Base-by-base conservation (phyloP, 768 basidiomycete species). In the Leucocoprinus sp. region DNA sequence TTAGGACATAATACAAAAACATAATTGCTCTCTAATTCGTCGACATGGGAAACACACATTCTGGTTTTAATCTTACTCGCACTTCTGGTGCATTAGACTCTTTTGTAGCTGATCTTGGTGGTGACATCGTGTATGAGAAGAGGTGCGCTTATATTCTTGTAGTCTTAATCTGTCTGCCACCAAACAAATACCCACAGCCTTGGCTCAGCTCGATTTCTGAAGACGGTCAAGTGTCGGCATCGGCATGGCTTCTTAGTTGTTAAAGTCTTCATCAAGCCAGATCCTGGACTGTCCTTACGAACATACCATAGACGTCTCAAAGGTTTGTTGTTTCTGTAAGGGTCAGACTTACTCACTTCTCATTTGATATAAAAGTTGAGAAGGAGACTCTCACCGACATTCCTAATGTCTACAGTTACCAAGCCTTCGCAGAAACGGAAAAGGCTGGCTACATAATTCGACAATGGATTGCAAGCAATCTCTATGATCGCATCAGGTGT, bases 401-500 rank as follows among this genome's bases (percentile, higher is more conserved):
- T 28, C 74, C 85, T 2, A 96, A 97, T 62, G 75, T 93, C 8
- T 88, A 93, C 62, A 81, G 79, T 49, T 93, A 93, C 59, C 90
- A 93, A 52, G 71, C 80, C 0, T 90, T 93, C 46, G 77, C 91
- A 3, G 96, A 98, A 65, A 96, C 93, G 0, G 96, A 97, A 55
- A 89, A 87, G 59, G 96, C 93, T 5, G 96, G 92, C 0, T 98
- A 93, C 63, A 77, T 97, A 23, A 79, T 98, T 43, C 74, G 95
- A 17, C 95, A 98, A 61, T 99, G 91, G 90, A 70, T 91, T 17
- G 86, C 90, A 4, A 93, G 87, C 56, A 97, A 85, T 57, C 69
- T 98, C 14, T 99, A 98, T 60, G 96, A 98, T 61, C 80, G 95
- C 44, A 97, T 99, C 57, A 97, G 93, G 93, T 92, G 50, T 44